These are phyloP conservation scores for Sporopachydermia quercuum DNA, from an alignment of 805 yeast genomes.

Conservation along the genomic window DNA sequence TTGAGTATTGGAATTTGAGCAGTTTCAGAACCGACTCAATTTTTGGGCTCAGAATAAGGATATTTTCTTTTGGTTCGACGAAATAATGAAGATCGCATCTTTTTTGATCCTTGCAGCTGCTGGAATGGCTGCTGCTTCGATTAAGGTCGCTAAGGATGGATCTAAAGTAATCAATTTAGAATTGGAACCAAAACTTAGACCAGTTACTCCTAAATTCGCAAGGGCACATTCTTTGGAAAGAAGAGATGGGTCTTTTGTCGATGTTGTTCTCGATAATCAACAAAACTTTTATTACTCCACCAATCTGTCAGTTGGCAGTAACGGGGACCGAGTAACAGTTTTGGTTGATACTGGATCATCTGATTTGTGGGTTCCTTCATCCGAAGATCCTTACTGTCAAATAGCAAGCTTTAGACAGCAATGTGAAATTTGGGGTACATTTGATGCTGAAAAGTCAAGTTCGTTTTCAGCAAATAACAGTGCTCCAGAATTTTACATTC, in stretches of 20 bases:
- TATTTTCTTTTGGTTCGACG: too few species aligned
- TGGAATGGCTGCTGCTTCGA: too few species aligned
- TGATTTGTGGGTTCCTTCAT: conserved; percentile 50
- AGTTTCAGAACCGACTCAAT: too few species aligned
- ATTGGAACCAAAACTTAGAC: not conserved
- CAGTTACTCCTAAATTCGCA: not conserved
- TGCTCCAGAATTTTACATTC: conserved; percentile 18
- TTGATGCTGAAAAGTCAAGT: conserved; percentile 14
- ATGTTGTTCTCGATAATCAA: conserved; percentile 17
- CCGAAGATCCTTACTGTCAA: conserved; percentile 29
- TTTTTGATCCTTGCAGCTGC: too few species aligned
- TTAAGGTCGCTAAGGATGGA: not conserved
- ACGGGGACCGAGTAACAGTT: conserved; percentile 37
- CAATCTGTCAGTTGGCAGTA: conserved; percentile 35
- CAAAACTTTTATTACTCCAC: conserved; percentile 18
- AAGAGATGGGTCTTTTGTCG: conserved; percentile 4
- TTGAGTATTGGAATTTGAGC: too few species aligned
- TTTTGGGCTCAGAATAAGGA: too few species aligned
- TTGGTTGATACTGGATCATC: conserved; percentile 67
- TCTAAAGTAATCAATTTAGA: not conserved
- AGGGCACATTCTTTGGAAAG: not conserved
- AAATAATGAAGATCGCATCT: too few species aligned
- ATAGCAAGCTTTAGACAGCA: not conserved
- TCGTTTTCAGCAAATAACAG: conserved; percentile 11
- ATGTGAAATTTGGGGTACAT: conserved; percentile 14